Base-by-base conservation (phyloP, 2,329 filamentous ascomycete species). In the Aureobasidium namibiae region DNA sequence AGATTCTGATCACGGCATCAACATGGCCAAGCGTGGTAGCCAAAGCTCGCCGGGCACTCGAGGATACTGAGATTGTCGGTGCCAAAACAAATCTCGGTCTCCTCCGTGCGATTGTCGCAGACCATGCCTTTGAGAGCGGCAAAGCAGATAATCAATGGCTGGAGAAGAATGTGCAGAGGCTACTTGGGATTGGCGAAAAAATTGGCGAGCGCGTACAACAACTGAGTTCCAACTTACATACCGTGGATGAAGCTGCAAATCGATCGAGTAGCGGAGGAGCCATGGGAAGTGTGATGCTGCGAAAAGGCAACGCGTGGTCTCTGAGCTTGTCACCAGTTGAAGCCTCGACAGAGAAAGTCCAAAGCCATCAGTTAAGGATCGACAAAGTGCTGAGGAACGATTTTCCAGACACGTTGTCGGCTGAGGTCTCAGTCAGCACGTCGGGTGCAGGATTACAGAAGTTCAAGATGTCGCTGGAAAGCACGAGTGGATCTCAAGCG, bases 301-400 rank as follows among this genome's bases (percentile, higher is more conserved):
- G 81, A 36, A 82, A 80, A 68, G 81, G 81, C 29, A 81, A 85
- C 63, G 79, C 81, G 1, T 85, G 82, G 82, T 76, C 78, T 0
- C 71, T 84, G 31, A 72, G 72, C 1, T 71, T 84, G 1, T 68
- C 75, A 1, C 24, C 50, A 0, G n/a, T 29, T 2, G 26, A 39
- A 16, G 13, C 16, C 9, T 10, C 23, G 4, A 18, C 16, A 41
- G 18, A 7, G 1, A 10, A 42, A 9, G 59, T 54, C 64, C 67
- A 63, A 60, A 71, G 68, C 2, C 78, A 82, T 59, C 82, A 85
- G 63, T 68, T 86, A 5, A 74, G 77, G 59, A 69, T 86, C 11
- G 76, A 76, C 0, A 77, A 77, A 9, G 70, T 87, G 13, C 72
- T 82, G 0, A 78, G 77, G 26, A 85, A 86, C 66, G 81, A 85